Evolutionary conservation across 2,329 filamentous ascomycete genomes (phyloP).

Genomic region (Albophoma yamanashiensis): DNA sequence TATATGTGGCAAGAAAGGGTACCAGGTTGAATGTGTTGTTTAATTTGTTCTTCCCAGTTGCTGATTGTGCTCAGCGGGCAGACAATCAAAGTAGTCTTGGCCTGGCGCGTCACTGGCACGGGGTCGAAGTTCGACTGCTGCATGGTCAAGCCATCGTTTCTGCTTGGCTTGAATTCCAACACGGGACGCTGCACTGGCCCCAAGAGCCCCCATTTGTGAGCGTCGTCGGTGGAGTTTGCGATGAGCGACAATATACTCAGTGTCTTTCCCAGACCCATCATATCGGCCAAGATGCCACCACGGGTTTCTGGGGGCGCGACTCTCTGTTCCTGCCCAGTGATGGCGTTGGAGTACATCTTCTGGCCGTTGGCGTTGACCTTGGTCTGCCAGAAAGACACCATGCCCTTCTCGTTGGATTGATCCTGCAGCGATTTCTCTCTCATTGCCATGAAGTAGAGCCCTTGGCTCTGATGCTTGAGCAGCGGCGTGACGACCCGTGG

Average conservation of each 20-base stretch:
- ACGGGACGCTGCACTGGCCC: conserved; percentile 38
- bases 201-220: conserved; percentile 48
- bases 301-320: conserved; percentile 54
- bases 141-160: conserved; percentile 15
- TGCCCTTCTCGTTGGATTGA: conserved; percentile 46
- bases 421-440: conserved; percentile 60
- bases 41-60: conserved; percentile 92
- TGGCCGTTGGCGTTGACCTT: conserved; percentile 39
- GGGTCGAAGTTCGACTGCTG: conserved; percentile 32
- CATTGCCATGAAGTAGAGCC: conserved; percentile 72
- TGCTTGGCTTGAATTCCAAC: conserved; percentile 26
- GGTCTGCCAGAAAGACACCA: conserved; percentile 69
- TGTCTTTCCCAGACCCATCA: conserved; percentile 86
- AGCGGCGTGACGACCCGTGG: conserved; percentile 53
- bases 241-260: conserved; percentile 77
- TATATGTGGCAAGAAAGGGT: conserved; percentile 70
- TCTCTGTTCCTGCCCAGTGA: conserved; percentile 59
- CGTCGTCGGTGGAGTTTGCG: conserved; percentile 51
- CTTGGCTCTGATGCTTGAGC: conserved; percentile 82
- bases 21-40: conserved; percentile 59
- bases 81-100: conserved; percentile 72
- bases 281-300: conserved; percentile 69
- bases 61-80: conserved; percentile 84
- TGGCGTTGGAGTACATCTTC: conserved; percentile 67
- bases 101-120: conserved; percentile 51